These are phyloP conservation scores for Citrus sinensis DNA, from an alignment of 345 rosid genomes.

Conservation along the genomic window DNA sequence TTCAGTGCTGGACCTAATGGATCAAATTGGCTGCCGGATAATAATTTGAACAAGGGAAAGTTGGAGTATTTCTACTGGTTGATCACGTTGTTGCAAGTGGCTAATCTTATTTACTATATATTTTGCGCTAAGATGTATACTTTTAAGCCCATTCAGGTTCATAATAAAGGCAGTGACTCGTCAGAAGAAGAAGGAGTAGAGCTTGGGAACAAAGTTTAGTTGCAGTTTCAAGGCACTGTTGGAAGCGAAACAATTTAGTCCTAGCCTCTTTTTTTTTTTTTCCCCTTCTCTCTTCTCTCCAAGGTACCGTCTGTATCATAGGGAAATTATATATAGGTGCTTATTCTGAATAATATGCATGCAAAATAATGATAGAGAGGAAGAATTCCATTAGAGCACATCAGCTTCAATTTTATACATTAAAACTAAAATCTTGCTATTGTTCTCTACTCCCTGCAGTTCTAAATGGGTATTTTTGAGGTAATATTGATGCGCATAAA, in stretches of 20 bases:
- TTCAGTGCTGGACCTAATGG: constrained; percentile 27
- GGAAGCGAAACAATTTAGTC: not conserved
- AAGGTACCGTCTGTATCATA: no score
- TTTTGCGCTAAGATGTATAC: constrained; percentile 43
- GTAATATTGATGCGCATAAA: not conserved
- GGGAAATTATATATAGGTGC: not conserved
- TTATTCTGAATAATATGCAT: not conserved
- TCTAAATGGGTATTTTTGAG: not conserved
- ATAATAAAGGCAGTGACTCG: not conserved
- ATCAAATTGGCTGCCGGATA: constrained; percentile 47
- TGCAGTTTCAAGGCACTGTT: not conserved
- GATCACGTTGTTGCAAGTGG: constrained; percentile 37
- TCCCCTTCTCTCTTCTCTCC: not conserved
- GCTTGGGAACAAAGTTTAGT: constrained; percentile 26
- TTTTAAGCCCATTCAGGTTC: constrained; percentile 35
- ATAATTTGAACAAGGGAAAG: constrained; percentile 44
- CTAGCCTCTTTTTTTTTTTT: no score
- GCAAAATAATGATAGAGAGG: not conserved
- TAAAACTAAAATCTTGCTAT: no score
- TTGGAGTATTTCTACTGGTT: constrained; percentile 53
- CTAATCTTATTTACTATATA: constrained; percentile 37
- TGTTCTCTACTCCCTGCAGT: not conserved
- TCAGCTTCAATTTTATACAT: not conserved
- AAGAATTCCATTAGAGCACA: not conserved
- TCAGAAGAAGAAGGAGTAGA: constrained; percentile 22